Percentiles rank a stretch among this genome's conserved stretches.
Conservation (phyloP, 208 protist genomes). For the Tetramitus jugosus region DNA sequence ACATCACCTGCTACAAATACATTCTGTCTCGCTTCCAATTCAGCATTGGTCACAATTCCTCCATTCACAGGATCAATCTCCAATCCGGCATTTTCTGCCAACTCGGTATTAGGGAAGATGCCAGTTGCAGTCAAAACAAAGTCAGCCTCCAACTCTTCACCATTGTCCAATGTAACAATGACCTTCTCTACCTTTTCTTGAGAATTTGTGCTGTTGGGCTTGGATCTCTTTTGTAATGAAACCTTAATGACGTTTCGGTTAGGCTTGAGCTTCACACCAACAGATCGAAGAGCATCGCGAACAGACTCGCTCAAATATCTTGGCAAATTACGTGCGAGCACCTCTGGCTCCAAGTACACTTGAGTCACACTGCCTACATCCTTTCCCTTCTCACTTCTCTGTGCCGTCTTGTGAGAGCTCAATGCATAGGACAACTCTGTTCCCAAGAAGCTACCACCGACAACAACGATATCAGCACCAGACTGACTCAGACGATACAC, state of each 20-base stretch:
- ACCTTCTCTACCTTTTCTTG: not conserved
- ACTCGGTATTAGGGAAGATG: slow-evolving; percentile 19
- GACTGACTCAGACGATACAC: not conserved
- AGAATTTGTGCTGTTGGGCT: not conserved
- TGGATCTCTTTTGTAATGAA: no score
- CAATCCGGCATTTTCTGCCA: slow-evolving; percentile 23
- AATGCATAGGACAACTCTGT: slow-evolving; percentile 24
- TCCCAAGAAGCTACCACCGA: slow-evolving; percentile 24
- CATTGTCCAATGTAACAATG: not conserved
- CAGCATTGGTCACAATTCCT: slow-evolving; percentile 19
- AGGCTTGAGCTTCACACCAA: slow-evolving; percentile 18
- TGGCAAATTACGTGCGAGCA: slow-evolving; percentile 17
- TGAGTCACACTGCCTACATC: not conserved
- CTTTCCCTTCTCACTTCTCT: not conserved
- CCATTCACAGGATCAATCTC: slow-evolving; percentile 24
- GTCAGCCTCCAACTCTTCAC: slow-evolving; percentile 14
- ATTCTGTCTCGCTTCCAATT: slow-evolving; percentile 15
- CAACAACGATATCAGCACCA: not conserved
- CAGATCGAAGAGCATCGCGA: not conserved
- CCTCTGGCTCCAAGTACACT: slow-evolving; percentile 20
- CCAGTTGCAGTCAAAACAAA: slow-evolving; percentile 15
- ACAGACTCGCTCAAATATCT: slow-evolving; percentile 11
- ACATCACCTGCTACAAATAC: slow-evolving; percentile 26
- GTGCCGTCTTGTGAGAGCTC: not conserved
- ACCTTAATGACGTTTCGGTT: slow-evolving; percentile 10